These are phyloP conservation scores for Sphenostylis stenocarpa DNA, from an alignment of 306 rosid genomes.

Conservation along the genomic window DNA sequence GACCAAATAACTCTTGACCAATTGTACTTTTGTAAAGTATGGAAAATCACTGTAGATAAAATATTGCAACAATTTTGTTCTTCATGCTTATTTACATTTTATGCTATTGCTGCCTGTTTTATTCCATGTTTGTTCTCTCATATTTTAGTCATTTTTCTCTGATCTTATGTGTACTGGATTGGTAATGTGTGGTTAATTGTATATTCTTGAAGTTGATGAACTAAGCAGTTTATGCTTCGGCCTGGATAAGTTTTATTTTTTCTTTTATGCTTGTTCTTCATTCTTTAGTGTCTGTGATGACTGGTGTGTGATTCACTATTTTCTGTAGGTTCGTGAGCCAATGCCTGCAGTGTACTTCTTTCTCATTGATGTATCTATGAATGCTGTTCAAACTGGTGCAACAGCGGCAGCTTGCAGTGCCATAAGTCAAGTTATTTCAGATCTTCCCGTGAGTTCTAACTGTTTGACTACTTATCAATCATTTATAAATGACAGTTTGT, in stretches of 20 bases:
- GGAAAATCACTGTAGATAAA: not conserved
- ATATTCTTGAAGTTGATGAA: no score
- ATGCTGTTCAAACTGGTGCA: constrained; percentile 98
- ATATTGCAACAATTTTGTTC: not conserved
- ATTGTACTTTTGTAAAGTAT: not conserved
- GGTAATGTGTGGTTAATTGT: not conserved
- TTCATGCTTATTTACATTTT: constrained; percentile 1
- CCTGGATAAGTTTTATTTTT: not conserved
- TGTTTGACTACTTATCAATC: constrained; percentile 12
- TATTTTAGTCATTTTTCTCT: constrained; percentile 5
- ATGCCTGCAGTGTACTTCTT: constrained; percentile 97
- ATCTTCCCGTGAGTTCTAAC: constrained; percentile 87
- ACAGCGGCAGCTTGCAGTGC: constrained; percentile 99
- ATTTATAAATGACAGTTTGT: constrained; percentile 15
- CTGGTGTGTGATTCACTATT: constrained; percentile 29
- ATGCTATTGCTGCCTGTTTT: not conserved
- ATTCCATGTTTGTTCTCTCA: not conserved
- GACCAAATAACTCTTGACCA: not conserved
- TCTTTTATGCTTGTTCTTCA: not conserved
- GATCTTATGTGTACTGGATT: constrained; percentile 5
- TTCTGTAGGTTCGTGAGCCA: constrained; percentile 87
- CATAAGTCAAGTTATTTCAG: constrained; percentile 85
- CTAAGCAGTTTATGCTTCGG: constrained; percentile 9
- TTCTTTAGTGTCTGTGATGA: constrained; percentile 1
- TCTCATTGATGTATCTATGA: constrained; percentile 95